Evolutionary conservation across 1,284 basidiomycete genomes (phyloP).

Genomic region (Phaffia rhodozyma): DNA sequence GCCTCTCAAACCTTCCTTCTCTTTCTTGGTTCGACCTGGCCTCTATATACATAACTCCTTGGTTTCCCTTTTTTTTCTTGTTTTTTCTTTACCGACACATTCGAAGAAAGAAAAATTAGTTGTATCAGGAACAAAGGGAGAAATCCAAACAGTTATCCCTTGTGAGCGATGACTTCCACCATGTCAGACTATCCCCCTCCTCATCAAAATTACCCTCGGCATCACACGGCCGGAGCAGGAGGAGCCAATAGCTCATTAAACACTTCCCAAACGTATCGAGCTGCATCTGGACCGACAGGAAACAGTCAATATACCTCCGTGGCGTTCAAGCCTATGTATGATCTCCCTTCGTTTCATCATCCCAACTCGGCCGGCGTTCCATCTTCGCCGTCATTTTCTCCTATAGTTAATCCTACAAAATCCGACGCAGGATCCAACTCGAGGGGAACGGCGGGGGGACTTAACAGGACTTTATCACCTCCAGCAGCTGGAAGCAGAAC

Average conservation of each 20-base stretch:
- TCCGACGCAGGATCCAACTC: not conserved
- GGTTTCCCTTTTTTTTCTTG: no score
- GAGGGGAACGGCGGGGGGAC: slow-evolving; percentile 4
- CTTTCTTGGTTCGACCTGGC: no score
- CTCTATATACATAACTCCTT: no score
- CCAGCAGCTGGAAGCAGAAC: no score
- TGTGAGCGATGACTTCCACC: not conserved
- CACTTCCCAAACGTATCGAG: not conserved
- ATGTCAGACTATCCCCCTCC: not conserved
- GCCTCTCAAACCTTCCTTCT: no score
- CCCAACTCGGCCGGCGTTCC: not conserved
- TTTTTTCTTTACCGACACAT: no score
- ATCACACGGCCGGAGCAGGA: not conserved
- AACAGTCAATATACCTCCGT: no score
- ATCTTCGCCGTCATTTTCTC: not conserved
- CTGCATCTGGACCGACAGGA: no score
- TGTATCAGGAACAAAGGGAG: no score
- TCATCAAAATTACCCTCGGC: not conserved
- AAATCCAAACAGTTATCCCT: no score
- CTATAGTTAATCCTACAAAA: not conserved
- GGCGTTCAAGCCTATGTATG: slow-evolving; percentile 14
- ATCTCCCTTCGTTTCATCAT: slow-evolving; percentile 7
- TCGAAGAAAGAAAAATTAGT: no score
- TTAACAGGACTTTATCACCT: not conserved
- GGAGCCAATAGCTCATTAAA: not conserved